A percentile compares a stretch with the other conserved stretches of the same genome.
Evolutionary conservation across 208 protist genomes (phyloP).

Genomic region (Trypanosoma mega): DNA sequence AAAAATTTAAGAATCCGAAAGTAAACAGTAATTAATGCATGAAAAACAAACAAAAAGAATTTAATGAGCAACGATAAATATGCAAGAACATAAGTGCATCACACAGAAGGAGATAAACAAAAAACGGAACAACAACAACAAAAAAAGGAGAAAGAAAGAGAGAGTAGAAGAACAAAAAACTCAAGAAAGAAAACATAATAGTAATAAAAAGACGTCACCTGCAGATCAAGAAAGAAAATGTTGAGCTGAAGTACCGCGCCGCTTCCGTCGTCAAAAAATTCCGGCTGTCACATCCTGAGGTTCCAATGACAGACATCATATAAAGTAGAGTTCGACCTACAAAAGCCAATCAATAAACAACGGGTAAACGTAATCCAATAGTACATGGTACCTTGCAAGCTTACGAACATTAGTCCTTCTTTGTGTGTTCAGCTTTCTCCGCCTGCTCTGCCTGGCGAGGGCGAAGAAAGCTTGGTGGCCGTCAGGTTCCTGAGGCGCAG

Average conservation of each 20-base stretch:
- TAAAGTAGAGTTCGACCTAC: slow-evolving; percentile 9
- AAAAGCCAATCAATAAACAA: too few relatives aligned
- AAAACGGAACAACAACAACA: slow-evolving; percentile 6
- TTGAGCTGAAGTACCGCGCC: neutral
- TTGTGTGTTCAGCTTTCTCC: neutral
- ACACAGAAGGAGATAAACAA: neutral
- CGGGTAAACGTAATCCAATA: too few relatives aligned
- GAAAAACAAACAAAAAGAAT: neutral
- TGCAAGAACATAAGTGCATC: neutral
- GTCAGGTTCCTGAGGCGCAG: slow-evolving; percentile 33
- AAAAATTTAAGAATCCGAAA: neutral
- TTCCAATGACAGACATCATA: slow-evolving; percentile 52
- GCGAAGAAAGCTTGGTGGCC: slow-evolving; percentile 23
- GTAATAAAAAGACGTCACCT: too few relatives aligned
- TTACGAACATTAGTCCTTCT: slow-evolving; percentile 23
- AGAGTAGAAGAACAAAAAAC: slow-evolving; percentile 10
- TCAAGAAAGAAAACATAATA: neutral
- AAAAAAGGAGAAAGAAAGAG: slow-evolving; percentile 4
- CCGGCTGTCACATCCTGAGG: slow-evolving; percentile 37
- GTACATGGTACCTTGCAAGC: too few relatives aligned
- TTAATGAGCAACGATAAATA: neutral
- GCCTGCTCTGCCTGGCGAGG: neutral
- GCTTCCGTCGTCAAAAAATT: slow-evolving; percentile 20
- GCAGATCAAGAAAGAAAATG: neutral
- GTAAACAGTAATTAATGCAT: too few relatives aligned